Base-by-base conservation (phyloP, 352 stramenopile genomes). In the Globisporangium heterothallicum region DNA sequence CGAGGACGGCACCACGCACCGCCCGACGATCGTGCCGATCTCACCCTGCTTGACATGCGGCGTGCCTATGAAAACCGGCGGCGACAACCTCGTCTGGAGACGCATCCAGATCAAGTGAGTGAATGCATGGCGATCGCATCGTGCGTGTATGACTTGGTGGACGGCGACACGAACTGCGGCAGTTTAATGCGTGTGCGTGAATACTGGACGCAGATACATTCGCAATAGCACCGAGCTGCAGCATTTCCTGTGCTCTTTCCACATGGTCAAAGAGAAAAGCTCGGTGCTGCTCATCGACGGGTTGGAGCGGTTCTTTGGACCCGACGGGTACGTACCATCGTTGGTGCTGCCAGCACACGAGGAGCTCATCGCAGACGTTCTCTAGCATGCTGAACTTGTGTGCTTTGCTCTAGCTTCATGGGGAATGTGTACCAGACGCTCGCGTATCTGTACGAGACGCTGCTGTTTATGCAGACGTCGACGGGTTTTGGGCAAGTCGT, bases 71-170 rank as follows among this genome's bases (percentile, higher is more conserved):
- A 68, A 79, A 43, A 84, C 63, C 2, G 74, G 74, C 34, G 53
- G 71, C 36, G 65, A 78, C 49, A 79, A 70, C 41, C 48, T 64
- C 25, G 54, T 72, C 19, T 85, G 69, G 72, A 56, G 58, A 9
- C 64, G 68, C 42, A 84, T 86, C 46, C 66, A 71, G 59, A 81
- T 88, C 71, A 88, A 86, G 71, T 83, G 62, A 43, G 56, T 53
- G n/a, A n/a, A n/a, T n/a, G n/a, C n/a, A n/a, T n/a, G 1, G 6
- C 19, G 21, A 16, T 24, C 18, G 16, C 14, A 14, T n/a, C 24
- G 21, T 54, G 24, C 13, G 10, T 45, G 14, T 18, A 14, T 26
- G n/a, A n/a, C n/a, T n/a, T n/a, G n/a, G n/a, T n/a, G n/a, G n/a
- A n/a, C n/a, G n/a, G n/a, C n/a, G n/a, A n/a, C n/a, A n/a, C n/a